Evolutionary conservation across 2,329 filamentous ascomycete species (phyloP), one percentile per base, ranked within the genome.

Genomic region (Trichoderma aggressivum): DNA sequence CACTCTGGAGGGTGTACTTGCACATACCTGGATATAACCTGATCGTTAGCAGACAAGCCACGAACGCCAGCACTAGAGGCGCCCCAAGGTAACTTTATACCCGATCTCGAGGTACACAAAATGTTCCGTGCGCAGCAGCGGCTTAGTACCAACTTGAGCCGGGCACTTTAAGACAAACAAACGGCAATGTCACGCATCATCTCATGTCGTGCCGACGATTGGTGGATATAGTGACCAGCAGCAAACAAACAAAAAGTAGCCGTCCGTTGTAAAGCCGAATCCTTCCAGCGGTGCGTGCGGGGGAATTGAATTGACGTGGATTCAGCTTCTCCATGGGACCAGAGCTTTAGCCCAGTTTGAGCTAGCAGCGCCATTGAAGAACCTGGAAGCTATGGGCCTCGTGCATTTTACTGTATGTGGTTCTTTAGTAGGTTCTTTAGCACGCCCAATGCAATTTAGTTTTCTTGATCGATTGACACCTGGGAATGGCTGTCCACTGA

Each of bases 211-310:
- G 43, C 43, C 18, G 43, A 50, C n/a, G 53, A 26, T 56, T 56
- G 53, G 53, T 56, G 53, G 24, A 26, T 18, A 62, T n/a, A n/a
- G n/a, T n/a, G n/a, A 28, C 26, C 47, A 53, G 34, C 60, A 28
- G 21, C 60, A 30, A 28, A n/a, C n/a, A n/a, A 28, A 36, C 32
- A 39, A 28, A 30, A 11, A 56, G 47, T 53, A 53, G 47, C 47
- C 47, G 47, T 24, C 5, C 21, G 5, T 53, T 34, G 24, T 56
- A 30, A 58, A 14, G 18, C 63, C 34, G 32, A 36, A 58, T 55
- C 63, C 26, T 56, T 58, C 63, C 63, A 53, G 34, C 43, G 55
- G 64, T 43, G 39, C 64, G 64, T 43, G 39, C 64, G 64, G 64
- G 64, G 14, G 26, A 34, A 56, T 28, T 28, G 7, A 34, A 34